Conservation (phyloP, 2,329 filamentous ascomycete genomes). For the Neodidymelliopsis sp. region DNA sequence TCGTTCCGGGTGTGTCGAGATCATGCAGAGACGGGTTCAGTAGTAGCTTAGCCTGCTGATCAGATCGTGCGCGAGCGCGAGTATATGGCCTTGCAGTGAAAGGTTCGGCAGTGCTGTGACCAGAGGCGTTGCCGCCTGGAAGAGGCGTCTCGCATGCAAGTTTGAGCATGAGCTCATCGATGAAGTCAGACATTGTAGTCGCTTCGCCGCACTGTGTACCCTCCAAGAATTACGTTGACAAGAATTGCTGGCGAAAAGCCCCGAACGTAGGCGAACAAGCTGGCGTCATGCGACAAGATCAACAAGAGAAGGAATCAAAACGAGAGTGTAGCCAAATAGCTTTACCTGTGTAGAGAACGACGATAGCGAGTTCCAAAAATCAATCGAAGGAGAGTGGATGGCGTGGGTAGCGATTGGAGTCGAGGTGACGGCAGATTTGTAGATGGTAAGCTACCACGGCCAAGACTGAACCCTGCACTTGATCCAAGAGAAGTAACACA, state of each 20-base stretch:
- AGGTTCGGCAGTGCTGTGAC: not conserved
- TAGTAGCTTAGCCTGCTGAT: not conserved
- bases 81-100: conserved; percentile 2
- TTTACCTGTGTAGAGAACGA: conserved; percentile 1
- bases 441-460: conserved; percentile 1
- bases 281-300: not conserved
- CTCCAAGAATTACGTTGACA: not conserved
- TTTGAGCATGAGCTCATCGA: conserved; percentile 11
- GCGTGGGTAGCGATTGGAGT: not conserved
- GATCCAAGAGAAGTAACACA: not conserved
- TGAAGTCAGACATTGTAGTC: conserved; percentile 7
- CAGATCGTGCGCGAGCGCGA: conserved; percentile 3
- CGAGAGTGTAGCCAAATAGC: not conserved
- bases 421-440: conserved; percentile 13
- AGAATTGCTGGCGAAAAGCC: not conserved
- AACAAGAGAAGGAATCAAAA: not conserved
- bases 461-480: conserved; percentile 6
- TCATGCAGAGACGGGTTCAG: too few species aligned
- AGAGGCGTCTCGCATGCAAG: conserved; percentile 21
- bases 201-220: not conserved
- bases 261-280: conserved; percentile 2
- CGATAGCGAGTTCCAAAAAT: not conserved
- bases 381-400: conserved; percentile 5
- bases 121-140: not conserved
- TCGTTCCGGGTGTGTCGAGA: not conserved